phyloP scores from a whole-genome alignment of 345 rosid genomes.

The Orychophragmus violaceus region DNA sequence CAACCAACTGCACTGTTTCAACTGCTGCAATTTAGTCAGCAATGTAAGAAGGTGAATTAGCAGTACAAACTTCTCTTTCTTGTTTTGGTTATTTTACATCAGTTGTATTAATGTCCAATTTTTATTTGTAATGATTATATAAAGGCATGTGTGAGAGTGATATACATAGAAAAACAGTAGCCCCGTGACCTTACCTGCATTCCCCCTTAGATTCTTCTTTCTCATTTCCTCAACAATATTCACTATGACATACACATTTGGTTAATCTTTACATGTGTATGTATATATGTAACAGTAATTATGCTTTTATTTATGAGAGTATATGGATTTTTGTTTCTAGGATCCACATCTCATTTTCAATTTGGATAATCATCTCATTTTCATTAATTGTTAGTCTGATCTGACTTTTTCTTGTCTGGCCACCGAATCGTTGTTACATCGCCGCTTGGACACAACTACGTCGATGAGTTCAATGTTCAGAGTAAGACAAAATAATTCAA shows the following conservation, averaged over 20 bases:
- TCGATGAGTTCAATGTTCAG: slow-evolving; percentile 18
- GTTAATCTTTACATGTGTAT: neutral
- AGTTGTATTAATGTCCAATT: too few species aligned
- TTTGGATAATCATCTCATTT: neutral
- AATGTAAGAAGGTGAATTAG: slow-evolving; percentile 1
- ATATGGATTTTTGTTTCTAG: neutral
- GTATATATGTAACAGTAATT: neutral
- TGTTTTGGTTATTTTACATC: neutral
- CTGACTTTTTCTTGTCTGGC: neutral
- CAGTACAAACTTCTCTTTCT: neutral
- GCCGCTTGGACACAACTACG: neutral
- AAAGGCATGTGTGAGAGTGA: neutral
- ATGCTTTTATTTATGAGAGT: neutral
- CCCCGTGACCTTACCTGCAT: slow-evolving; percentile 20
- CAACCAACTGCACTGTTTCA: neutral
- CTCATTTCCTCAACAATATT: slow-evolving; percentile 4
- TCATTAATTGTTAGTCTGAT: neutral
- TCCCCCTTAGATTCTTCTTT: neutral
- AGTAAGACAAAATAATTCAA: neutral
- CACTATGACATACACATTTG: neutral
- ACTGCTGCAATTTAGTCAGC: neutral
- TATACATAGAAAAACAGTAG: neutral
- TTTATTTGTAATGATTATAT: neutral
- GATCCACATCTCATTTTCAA: neutral
- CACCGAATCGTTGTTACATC: neutral